phyloP scores from a whole-genome alignment of 73 alveolate genomes.

The Urostyla sp. region DNA sequence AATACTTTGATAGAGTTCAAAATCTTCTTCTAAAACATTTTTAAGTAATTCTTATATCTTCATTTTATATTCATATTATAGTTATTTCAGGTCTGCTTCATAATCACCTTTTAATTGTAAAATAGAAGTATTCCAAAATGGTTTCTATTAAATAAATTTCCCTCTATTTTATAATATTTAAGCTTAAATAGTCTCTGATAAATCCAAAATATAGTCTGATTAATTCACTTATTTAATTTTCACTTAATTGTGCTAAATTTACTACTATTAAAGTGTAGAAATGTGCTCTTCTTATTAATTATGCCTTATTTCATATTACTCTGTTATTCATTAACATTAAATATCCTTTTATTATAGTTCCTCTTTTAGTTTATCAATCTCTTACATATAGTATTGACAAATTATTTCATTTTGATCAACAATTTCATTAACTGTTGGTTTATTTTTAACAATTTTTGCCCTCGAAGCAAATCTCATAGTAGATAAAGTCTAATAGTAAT shows the following conservation, averaged over 20 bases:
- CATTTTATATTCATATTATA: neutral
- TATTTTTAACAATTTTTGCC: constrained; percentile 70
- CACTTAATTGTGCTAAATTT: too few relatives aligned
- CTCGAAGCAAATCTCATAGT: constrained; percentile 94
- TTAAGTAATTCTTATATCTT: neutral
- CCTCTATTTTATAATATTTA: too few relatives aligned
- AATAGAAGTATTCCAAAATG: neutral
- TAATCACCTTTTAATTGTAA: neutral
- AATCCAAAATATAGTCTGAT: too few relatives aligned
- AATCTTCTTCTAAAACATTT: neutral
- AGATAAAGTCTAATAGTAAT: constrained; percentile 90
- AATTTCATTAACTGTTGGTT: constrained; percentile 60
- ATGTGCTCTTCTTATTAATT: neutral
- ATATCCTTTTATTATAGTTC: constrained; percentile 20
- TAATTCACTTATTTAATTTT: too few relatives aligned
- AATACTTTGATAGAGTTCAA: neutral
- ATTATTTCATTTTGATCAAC: constrained; percentile 44
- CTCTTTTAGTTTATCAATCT: constrained; percentile 52
- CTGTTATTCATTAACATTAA: neutral
- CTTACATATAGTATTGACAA: constrained; percentile 18
- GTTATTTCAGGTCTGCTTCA: neutral
- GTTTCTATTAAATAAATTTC: too few relatives aligned
- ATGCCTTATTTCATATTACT: neutral
- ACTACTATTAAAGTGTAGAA: too few relatives aligned
- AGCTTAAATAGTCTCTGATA: too few relatives aligned